phyloP scores from a whole-genome alignment of 2,329 filamentous ascomycete genomes.

The Thielaviopsis musarum region DNA sequence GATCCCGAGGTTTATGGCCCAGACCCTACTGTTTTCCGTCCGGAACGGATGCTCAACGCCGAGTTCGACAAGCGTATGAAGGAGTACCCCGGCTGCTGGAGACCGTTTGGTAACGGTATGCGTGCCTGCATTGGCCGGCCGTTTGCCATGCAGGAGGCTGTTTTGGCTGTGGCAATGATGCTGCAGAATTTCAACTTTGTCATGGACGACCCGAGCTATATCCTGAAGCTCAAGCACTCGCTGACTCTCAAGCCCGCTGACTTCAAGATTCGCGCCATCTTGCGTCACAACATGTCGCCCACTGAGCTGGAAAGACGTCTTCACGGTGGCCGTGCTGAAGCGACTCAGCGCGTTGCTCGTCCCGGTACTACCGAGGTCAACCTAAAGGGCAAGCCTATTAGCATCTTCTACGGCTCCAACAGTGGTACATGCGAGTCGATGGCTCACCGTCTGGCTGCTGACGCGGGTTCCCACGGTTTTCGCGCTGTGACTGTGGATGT shows the following conservation, averaged over 20 bases:
- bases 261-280: conserved; percentile 42
- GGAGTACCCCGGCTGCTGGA: conserved; percentile 46
- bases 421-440: conserved; percentile 59
- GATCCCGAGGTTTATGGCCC: conserved; percentile 49
- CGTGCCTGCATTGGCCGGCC: conserved; percentile 55
- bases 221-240: conserved; percentile 36
- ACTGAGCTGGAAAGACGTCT: conserved; percentile 31
- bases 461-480: conserved; percentile 44
- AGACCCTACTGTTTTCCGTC: conserved; percentile 47
- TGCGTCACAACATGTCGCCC: conserved; percentile 31
- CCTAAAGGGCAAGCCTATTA: conserved; percentile 28
- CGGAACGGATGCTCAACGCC: conserved; percentile 56
- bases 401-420: conserved; percentile 59
- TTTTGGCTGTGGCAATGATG: conserved; percentile 43
- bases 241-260: conserved; percentile 47
- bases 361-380: not conserved
- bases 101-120: conserved; percentile 59
- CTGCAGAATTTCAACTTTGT: conserved; percentile 57
- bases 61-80: conserved; percentile 44
- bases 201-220: conserved; percentile 42
- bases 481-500: conserved; percentile 32
- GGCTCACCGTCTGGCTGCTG: conserved; percentile 42
- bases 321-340: conserved; percentile 17
- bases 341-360: conserved; percentile 2
- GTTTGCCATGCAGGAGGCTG: conserved; percentile 59